phyloP scores from a whole-genome alignment of 331 rosid species.

The Quercus tomentella region DNA sequence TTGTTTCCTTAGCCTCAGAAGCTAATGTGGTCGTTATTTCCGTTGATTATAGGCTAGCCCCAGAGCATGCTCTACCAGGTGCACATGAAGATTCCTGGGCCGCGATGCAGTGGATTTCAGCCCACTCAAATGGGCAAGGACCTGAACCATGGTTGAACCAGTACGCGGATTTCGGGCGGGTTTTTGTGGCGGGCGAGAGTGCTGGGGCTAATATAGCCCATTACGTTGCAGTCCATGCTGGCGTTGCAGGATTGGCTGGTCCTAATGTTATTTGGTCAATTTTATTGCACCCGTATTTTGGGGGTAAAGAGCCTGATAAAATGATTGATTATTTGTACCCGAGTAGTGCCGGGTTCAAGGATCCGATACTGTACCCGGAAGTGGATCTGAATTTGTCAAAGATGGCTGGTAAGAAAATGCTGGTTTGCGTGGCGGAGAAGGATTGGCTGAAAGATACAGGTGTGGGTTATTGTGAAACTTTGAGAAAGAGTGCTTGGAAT shows the following conservation, averaged over 20 bases:
- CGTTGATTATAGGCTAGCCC: constrained; percentile 5
- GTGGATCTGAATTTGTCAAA: not conserved
- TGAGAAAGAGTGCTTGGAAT: constrained; percentile 4
- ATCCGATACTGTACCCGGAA: constrained; percentile 6
- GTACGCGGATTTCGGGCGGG: constrained; percentile 1
- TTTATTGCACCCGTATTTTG: constrained; percentile 1
- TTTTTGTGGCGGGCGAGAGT: constrained; percentile 4
- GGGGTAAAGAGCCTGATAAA: not conserved
- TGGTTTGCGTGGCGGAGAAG: constrained; percentile 3
- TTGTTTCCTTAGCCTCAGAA: not conserved
- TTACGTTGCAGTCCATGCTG: not conserved
- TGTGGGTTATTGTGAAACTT: not conserved
- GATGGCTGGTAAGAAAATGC: not conserved
- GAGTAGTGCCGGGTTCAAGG: not conserved
- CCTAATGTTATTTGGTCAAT: not conserved
- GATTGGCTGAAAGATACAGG: constrained; percentile 2
- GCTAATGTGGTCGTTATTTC: not conserved
- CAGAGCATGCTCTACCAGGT: not conserved
- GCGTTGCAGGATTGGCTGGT: not conserved
- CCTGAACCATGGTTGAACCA: constrained; percentile 10
- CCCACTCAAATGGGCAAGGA: not conserved
- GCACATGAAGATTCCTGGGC: constrained; percentile 12
- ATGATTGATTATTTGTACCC: not conserved
- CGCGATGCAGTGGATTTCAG: constrained; percentile 1
- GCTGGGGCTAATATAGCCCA: constrained; percentile 9